Percentiles rank a stretch among this genome's conserved stretches.
These are phyloP conservation scores for Pilatotrama ljubarskyi DNA, from an alignment of 768 basidiomycete species.

Conservation along the genomic window DNA sequence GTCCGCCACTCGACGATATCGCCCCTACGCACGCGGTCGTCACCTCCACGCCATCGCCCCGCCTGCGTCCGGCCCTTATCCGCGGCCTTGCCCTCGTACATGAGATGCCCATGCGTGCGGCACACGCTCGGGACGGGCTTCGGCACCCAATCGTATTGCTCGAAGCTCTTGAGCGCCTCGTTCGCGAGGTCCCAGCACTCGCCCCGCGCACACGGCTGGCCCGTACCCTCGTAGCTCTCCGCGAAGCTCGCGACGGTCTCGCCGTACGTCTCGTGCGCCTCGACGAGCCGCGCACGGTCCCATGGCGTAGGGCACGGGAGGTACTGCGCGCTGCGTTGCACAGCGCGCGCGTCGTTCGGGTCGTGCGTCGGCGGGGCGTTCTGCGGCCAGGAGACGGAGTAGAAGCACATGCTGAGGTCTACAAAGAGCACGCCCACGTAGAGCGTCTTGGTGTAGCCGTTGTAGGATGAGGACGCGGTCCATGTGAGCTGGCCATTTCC, in stretches of 20 bases:
- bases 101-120: constrained; percentile 56
- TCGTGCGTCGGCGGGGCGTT: constrained; percentile 23
- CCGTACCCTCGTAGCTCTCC: constrained; percentile 43
- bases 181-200: constrained; percentile 62
- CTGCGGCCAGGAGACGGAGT: constrained; percentile 40
- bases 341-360: constrained; percentile 33
- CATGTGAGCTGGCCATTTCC: constrained; percentile 13
- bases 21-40: constrained; percentile 50
- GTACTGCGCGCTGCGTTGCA: constrained; percentile 40
- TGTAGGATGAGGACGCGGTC: constrained; percentile 32
- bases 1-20: constrained; percentile 56
- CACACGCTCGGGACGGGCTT: constrained; percentile 48
- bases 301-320: constrained; percentile 41
- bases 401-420: constrained; percentile 54
- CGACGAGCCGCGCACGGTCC: constrained; percentile 36
- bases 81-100: constrained; percentile 44
- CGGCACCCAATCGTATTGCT: constrained; percentile 42
- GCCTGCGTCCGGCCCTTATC: constrained; percentile 33
- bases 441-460: constrained; percentile 33
- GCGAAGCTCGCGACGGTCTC: constrained; percentile 50
- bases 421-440: constrained; percentile 44
- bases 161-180: constrained; percentile 47
- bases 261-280: constrained; percentile 50
- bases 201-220: constrained; percentile 48
- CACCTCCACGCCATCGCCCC: constrained; percentile 52